Percentiles rank a stretch among this genome's conserved stretches.
Evolutionary conservation across 2,329 filamentous ascomycete species (phyloP).

Genomic region (Cercospora canescens): DNA sequence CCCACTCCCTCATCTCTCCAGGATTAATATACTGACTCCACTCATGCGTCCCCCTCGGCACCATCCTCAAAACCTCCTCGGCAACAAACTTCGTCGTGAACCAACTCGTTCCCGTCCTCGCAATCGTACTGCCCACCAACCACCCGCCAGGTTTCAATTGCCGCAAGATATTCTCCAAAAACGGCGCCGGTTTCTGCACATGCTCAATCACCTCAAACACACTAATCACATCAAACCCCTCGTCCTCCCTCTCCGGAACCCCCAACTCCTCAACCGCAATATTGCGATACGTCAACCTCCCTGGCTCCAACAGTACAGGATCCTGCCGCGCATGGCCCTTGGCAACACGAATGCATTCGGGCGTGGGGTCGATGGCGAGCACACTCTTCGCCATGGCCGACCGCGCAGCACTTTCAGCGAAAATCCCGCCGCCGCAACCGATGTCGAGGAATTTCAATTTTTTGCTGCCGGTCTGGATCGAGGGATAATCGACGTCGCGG

Average conservation of each 20-base stretch:
- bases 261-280: constrained; percentile 71
- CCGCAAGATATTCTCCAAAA: constrained; percentile 68
- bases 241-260: constrained; percentile 25
- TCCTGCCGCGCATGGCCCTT: constrained; percentile 73
- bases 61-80: constrained; percentile 82
- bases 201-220: constrained; percentile 97
- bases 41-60: constrained; percentile 91
- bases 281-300: constrained; percentile 68
- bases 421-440: constrained; percentile 94
- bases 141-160: constrained; percentile 90
- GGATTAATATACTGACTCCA: constrained; percentile 96
- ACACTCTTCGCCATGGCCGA: constrained; percentile 64
- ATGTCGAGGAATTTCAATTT: constrained; percentile 79
- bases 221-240: constrained; percentile 74
- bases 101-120: constrained; percentile 85
- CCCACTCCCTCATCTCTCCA: constrained; percentile 64
- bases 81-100: constrained; percentile 89
- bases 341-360: constrained; percentile 73
- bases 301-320: constrained; percentile 59
- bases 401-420: constrained; percentile 82
- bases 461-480: constrained; percentile 11
- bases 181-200: constrained; percentile 72
- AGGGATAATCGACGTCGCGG: constrained; percentile 44
- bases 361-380: constrained; percentile 75
- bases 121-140: constrained; percentile 90